Percentiles rank a stretch among this genome's conserved stretches.
These are phyloP conservation scores for Colletotrichum sp. DNA, from an alignment of 2,329 filamentous ascomycete genomes.

Conservation along the genomic window DNA sequence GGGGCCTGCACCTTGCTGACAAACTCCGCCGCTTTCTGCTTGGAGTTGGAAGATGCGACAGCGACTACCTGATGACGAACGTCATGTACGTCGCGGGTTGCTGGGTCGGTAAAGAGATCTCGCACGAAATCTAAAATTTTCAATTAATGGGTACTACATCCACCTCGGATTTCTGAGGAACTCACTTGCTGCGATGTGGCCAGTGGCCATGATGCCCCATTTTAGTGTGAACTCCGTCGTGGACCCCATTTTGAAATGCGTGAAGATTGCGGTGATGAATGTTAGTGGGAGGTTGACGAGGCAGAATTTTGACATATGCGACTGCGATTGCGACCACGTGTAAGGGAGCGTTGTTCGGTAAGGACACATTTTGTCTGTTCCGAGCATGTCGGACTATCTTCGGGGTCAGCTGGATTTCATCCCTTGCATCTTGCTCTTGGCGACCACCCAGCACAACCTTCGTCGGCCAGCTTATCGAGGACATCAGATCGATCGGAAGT, in stretches of 20 bases:
- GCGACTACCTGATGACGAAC: slow-evolving; percentile 81
- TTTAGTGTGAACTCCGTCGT: not conserved
- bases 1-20: slow-evolving; percentile 72
- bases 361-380: not conserved
- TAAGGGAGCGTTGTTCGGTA: not conserved
- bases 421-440: not conserved
- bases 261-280: not conserved
- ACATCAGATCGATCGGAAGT: rapidly evolving
- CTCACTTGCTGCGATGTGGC: not conserved
- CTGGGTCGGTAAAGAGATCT: slow-evolving; percentile 80
- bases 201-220: not conserved
- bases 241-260: not conserved
- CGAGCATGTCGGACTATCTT: not conserved
- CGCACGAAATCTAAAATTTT: slow-evolving; percentile 35
- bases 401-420: not conserved
- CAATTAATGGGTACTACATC: not conserved
- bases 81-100: slow-evolving; percentile 70
- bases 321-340: rapidly evolving
- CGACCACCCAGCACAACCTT: not conserved
- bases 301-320: rapidly evolving
- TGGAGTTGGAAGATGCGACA: slow-evolving; percentile 72
- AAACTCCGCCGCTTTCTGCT: slow-evolving; percentile 72
- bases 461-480: not conserved
- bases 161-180: no score
- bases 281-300: rapidly evolving